These are phyloP conservation scores for Melanogaster broomeanus DNA, from an alignment of 768 basidiomycete species.

Conservation along the genomic window DNA sequence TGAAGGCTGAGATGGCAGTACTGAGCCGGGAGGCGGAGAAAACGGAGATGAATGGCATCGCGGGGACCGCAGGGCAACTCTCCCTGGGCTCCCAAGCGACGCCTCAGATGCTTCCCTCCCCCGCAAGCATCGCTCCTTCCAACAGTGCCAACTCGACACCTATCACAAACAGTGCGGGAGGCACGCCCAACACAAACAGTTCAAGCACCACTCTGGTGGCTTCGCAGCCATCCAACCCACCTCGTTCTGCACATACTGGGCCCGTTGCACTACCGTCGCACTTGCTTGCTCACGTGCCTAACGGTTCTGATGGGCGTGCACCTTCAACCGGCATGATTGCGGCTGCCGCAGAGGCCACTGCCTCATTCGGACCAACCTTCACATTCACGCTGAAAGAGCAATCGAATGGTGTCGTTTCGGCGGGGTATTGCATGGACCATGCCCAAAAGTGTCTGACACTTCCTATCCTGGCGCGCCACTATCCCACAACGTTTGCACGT, in stretches of 20 bases:
- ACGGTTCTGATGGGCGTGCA: constrained; percentile 29
- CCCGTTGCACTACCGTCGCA: constrained; percentile 46
- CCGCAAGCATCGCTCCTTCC: constrained; percentile 64
- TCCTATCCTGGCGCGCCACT: constrained; percentile 67
- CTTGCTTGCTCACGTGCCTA: constrained; percentile 28
- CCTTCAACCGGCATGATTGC: constrained; percentile 28
- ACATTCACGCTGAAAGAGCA: constrained; percentile 30
- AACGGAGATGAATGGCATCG: constrained; percentile 34
- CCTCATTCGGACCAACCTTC: constrained; percentile 28
- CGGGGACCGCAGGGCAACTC: constrained; percentile 26
- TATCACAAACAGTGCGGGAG: constrained; percentile 52
- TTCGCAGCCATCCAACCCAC: constrained; percentile 26
- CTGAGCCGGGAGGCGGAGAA: constrained; percentile 37
- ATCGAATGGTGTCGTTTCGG: constrained; percentile 41
- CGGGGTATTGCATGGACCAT: constrained; percentile 43
- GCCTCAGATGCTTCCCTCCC: constrained; percentile 79
- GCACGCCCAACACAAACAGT: constrained; percentile 50
- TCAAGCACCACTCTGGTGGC: constrained; percentile 22
- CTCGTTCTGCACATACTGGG: constrained; percentile 25
- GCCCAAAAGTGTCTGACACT: constrained; percentile 62
- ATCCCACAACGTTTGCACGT: constrained; percentile 74
- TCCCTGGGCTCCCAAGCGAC: constrained; percentile 40
- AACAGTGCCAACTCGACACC: constrained; percentile 81
- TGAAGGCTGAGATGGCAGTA: constrained; percentile 33
- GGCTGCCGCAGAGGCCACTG: constrained; percentile 32